Evolutionary conservation across 495 filamentous ascomycete genomes (phyloP).

Genomic region (Talaromyces wortmannii): DNA sequence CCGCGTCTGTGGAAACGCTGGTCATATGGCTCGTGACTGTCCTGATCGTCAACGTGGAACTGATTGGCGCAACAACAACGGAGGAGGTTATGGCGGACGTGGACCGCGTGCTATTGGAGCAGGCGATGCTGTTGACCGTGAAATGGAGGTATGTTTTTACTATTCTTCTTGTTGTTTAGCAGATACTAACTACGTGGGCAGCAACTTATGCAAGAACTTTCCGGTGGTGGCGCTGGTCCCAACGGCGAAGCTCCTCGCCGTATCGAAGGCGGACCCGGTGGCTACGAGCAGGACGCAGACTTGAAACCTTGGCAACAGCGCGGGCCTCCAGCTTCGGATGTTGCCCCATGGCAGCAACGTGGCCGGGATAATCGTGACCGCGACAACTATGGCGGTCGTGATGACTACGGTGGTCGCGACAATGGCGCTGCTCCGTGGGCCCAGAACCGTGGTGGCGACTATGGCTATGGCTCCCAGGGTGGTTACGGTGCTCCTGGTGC

Average conservation of each 20-base stretch:
- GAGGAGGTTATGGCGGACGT: constrained; percentile 33
- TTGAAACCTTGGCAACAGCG: constrained; percentile 88
- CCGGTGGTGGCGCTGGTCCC: constrained; percentile 60
- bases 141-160: constrained; percentile 77
- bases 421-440: constrained; percentile 49
- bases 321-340: constrained; percentile 64
- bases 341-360: constrained; percentile 68
- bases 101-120: constrained; percentile 59
- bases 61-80: constrained; percentile 74
- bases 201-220: constrained; percentile 98
- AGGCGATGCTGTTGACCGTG: constrained; percentile 85
- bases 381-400: constrained; percentile 43
- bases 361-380: constrained; percentile 46
- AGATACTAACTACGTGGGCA: constrained; percentile 20
- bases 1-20: constrained; percentile 92
- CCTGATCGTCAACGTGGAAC: constrained; percentile 83
- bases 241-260: constrained; percentile 63
- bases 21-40: constrained; percentile 91
- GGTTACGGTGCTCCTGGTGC: constrained; percentile 21
- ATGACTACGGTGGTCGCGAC: constrained; percentile 44
- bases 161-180: background rate
- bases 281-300: constrained; percentile 49
- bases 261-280: constrained; percentile 79
- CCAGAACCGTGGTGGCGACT: constrained; percentile 38
- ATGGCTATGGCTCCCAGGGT: constrained; percentile 38